These are phyloP conservation scores for Leucaena leucocephala DNA, from an alignment of 306 rosid genomes.

Conservation along the genomic window DNA sequence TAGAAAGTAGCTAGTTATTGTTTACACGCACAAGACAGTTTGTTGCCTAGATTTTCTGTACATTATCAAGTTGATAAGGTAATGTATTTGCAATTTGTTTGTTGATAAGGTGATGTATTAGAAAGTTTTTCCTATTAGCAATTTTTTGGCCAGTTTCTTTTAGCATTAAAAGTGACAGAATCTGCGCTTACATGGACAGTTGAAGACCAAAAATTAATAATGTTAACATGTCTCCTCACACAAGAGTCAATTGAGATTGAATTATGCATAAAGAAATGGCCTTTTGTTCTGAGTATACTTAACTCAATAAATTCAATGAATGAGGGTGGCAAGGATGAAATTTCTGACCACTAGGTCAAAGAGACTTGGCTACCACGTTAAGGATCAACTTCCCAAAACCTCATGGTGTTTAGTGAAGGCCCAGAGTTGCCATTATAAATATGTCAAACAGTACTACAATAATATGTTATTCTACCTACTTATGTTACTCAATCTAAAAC, in stretches of 20 bases:
- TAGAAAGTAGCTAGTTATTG: not conserved
- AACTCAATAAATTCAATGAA: not conserved
- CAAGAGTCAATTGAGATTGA: not conserved
- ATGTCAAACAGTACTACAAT: not conserved
- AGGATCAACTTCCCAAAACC: constrained; percentile 9
- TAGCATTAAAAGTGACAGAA: not conserved
- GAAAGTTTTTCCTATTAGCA: not conserved
- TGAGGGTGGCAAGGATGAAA: constrained; percentile 1
- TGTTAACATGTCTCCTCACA: not conserved
- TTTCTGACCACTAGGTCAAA: not conserved
- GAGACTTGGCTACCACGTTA: not conserved
- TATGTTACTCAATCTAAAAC: not conserved
- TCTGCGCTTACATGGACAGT: not conserved
- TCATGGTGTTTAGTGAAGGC: not conserved
- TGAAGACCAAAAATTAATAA: not conserved
- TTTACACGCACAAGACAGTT: not conserved
- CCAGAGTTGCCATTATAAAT: not conserved
- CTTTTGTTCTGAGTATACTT: not conserved
- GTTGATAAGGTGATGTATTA: not conserved
- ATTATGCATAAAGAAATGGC: not conserved
- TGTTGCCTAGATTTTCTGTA: not conserved
- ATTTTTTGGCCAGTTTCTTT: not conserved
- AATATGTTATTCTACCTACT: constrained; percentile 1
- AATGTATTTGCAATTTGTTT: not conserved
- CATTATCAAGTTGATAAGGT: not conserved